A percentile compares a stretch with the other conserved stretches of the same genome.
phyloP scores from a whole-genome alignment of 2,329 filamentous ascomycete genomes.

The Xylaria multiplex region DNA sequence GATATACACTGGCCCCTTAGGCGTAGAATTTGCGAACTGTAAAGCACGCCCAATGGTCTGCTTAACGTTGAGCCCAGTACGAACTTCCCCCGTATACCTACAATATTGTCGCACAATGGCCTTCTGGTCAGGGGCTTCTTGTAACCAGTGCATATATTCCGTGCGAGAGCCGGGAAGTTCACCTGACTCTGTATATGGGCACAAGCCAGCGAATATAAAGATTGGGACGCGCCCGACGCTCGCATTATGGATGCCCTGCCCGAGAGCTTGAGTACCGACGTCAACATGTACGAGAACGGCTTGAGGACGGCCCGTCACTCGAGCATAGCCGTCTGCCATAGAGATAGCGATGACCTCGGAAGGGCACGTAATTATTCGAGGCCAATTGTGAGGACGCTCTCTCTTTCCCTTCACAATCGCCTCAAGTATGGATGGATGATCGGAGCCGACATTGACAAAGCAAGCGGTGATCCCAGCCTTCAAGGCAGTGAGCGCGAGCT shows the following conservation, averaged over 20 bases:
- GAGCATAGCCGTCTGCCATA: slow-evolving; percentile 79
- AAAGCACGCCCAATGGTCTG: slow-evolving; percentile 78
- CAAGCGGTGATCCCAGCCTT: slow-evolving; percentile 61
- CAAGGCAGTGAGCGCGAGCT: neutral
- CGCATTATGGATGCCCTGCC: slow-evolving; percentile 78
- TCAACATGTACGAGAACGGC: slow-evolving; percentile 80
- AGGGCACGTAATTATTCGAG: slow-evolving; percentile 72
- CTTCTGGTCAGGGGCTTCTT: slow-evolving; percentile 80
- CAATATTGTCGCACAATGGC: slow-evolving; percentile 79
- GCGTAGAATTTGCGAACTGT: slow-evolving; percentile 75
- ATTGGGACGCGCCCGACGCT: slow-evolving; percentile 75
- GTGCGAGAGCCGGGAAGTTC: slow-evolving; percentile 75
- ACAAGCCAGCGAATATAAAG: slow-evolving; percentile 79
- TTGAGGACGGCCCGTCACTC: slow-evolving; percentile 72
- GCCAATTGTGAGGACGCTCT: slow-evolving; percentile 70
- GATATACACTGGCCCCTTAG: slow-evolving; percentile 76
- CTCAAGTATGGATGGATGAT: slow-evolving; percentile 62
- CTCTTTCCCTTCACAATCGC: slow-evolving; percentile 77
- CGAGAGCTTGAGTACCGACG: slow-evolving; percentile 79
- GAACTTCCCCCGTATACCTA: slow-evolving; percentile 75
- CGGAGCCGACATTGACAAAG: slow-evolving; percentile 68
- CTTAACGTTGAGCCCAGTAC: slow-evolving; percentile 77
- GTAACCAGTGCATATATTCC: slow-evolving; percentile 83
- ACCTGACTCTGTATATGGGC: slow-evolving; percentile 76
- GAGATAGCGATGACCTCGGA: slow-evolving; percentile 77